Evolutionary conservation across 805 yeast genomes (phyloP).

Genomic region (Starmera amethionina): DNA sequence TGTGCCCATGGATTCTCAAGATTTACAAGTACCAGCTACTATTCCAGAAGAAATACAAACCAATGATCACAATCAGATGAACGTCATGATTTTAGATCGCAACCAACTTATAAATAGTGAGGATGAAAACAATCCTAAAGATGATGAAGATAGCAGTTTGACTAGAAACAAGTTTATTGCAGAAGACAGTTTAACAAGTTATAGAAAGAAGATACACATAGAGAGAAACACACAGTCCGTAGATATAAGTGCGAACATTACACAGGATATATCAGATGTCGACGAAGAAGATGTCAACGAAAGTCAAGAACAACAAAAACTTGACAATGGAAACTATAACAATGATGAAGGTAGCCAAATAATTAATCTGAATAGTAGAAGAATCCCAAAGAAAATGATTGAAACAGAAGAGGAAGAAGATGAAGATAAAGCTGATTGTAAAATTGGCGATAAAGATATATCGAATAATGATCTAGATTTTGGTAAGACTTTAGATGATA

Average conservation of each 20-base stretch:
- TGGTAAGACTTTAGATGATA: too few relatives aligned
- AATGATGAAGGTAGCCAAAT: not conserved
- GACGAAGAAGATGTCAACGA: slow-evolving; percentile 5
- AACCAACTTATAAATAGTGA: not conserved
- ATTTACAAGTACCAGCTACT: not conserved
- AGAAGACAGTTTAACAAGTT: slow-evolving; percentile 14
- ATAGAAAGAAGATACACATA: not conserved
- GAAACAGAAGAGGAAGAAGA: too few relatives aligned
- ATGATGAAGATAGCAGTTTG: not conserved
- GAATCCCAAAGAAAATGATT: too few relatives aligned
- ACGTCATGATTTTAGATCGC: slow-evolving; percentile 7
- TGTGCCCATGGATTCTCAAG: not conserved
- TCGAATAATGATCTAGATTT: too few relatives aligned
- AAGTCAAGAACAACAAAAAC: not conserved
- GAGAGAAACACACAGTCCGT: not conserved
- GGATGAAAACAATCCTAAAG: not conserved
- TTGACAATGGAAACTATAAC: not conserved
- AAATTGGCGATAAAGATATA: too few relatives aligned
- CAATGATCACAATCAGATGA: slow-evolving; percentile 4
- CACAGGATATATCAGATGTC: slow-evolving; percentile 20
- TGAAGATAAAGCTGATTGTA: too few relatives aligned
- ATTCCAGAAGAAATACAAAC: slow-evolving; percentile 2
- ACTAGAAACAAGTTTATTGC: slow-evolving; percentile 2
- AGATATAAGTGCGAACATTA: slow-evolving; percentile 10
- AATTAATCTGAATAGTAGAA: too few relatives aligned